Conservation (phyloP, 176 grass and related monocot species). For the Oryza coarctata region DNA sequence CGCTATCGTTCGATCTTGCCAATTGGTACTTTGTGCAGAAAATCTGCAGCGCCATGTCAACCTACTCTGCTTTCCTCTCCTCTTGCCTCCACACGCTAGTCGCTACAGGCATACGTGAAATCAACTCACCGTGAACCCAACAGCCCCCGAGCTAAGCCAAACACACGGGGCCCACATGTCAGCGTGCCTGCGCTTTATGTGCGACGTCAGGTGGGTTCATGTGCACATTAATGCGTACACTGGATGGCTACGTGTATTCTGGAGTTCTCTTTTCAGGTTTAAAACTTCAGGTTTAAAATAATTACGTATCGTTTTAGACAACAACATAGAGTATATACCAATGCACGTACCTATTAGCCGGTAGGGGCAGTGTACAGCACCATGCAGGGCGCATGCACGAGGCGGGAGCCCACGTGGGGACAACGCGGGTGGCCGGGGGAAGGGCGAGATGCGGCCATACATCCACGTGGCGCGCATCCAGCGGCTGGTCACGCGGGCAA, state of each 20-base stretch:
- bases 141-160: not conserved
- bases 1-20: not conserved
- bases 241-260: not conserved
- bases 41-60: not conserved
- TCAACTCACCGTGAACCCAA: conserved; percentile 37
- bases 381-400: conserved; percentile 48
- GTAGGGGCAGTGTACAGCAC: conserved; percentile 38
- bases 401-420: conserved; percentile 31
- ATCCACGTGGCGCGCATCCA: conserved; percentile 36
- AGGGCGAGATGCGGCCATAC: conserved; percentile 22
- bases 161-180: not conserved
- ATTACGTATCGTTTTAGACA: no score
- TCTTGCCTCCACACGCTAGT: not conserved
- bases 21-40: not conserved
- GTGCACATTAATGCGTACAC: not conserved
- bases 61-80: not conserved
- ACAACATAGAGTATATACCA: no score
- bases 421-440: not conserved
- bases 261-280: no score
- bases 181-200: not conserved
- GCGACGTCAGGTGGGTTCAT: not conserved
- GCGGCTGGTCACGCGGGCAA: not conserved
- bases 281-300: no score
- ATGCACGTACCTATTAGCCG: conserved; percentile 2
- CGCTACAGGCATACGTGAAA: conserved; percentile 10